A percentile compares a stretch with the other conserved stretches of the same genome.
phyloP scores from a whole-genome alignment of 768 basidiomycete species.

The Lactarius trivialis region DNA sequence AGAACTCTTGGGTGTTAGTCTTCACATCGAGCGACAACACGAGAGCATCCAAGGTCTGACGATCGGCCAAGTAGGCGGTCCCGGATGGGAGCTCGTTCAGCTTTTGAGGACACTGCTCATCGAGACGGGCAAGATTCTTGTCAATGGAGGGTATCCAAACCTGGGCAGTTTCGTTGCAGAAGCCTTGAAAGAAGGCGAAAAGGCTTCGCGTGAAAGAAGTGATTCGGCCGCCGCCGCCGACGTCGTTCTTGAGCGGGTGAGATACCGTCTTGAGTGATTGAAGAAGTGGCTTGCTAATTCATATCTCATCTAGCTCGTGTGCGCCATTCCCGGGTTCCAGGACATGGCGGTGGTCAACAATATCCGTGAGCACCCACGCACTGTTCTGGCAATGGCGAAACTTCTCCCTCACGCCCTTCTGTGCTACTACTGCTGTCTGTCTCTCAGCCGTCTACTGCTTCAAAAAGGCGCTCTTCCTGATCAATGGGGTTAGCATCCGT shows the following conservation, averaged over 20 bases:
- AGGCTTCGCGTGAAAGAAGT: constrained; percentile 28
- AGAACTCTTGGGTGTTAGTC: constrained; percentile 60
- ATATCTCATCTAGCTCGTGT: constrained; percentile 50
- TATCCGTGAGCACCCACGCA: constrained; percentile 41
- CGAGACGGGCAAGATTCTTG: constrained; percentile 65
- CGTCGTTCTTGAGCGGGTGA: constrained; percentile 55
- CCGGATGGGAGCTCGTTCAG: constrained; percentile 64
- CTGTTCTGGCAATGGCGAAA: background rate
- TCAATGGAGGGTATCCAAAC: constrained; percentile 53
- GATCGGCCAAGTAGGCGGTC: constrained; percentile 73
- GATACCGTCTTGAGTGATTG: constrained; percentile 22
- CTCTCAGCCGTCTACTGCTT: constrained; percentile 73
- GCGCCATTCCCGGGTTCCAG: constrained; percentile 72
- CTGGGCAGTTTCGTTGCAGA: constrained; percentile 73
- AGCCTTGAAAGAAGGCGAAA: constrained; percentile 50
- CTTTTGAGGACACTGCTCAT: constrained; percentile 57
- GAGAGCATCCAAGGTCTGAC: constrained; percentile 59
- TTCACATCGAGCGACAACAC: constrained; percentile 68
- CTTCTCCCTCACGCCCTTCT: constrained; percentile 6
- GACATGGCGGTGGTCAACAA: constrained; percentile 68
- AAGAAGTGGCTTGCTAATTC: constrained; percentile 10
- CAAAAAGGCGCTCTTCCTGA: constrained; percentile 83
- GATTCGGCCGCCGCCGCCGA: constrained; percentile 41
- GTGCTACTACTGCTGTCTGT: background rate
- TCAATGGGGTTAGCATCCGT: constrained; percentile 60